A percentile compares a stretch with the other conserved stretches of the same genome.
These are phyloP conservation scores for Kondoa malvinella DNA, from an alignment of 768 basidiomycete genomes.

Conservation along the genomic window DNA sequence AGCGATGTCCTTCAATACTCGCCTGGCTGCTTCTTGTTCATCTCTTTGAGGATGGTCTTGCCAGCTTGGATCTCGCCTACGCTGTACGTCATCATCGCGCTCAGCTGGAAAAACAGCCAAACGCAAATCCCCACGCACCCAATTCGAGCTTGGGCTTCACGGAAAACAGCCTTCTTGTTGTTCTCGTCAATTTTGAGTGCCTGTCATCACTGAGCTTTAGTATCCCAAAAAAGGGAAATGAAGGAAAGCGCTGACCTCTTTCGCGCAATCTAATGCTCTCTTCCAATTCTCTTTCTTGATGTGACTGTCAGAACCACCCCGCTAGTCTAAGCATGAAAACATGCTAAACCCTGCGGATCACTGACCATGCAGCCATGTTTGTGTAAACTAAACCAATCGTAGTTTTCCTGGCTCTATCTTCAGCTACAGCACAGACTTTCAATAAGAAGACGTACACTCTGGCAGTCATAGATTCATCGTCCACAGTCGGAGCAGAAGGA, in stretches of 20 bases:
- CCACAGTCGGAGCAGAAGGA: background rate
- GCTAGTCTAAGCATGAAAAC: too few relatives aligned
- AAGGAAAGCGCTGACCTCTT: background rate
- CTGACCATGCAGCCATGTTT: slow-evolving; percentile 5
- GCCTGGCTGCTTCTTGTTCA: slow-evolving; percentile 2
- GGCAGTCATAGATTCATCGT: background rate
- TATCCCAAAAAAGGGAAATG: background rate
- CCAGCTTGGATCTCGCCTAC: slow-evolving; percentile 10
- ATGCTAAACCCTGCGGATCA: too few relatives aligned
- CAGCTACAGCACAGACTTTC: background rate
- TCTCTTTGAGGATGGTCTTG: background rate
- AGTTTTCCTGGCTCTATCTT: background rate
- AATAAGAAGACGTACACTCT: background rate
- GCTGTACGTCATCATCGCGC: background rate
- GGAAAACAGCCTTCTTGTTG: slow-evolving; percentile 7
- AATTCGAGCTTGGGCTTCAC: slow-evolving; percentile 8
- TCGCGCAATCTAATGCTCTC: background rate
- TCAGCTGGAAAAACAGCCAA: background rate
- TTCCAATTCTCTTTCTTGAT: slow-evolving; percentile 4
- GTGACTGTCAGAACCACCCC: too few relatives aligned
- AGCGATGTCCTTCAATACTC: background rate
- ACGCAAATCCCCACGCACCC: background rate
- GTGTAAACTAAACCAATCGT: slow-evolving; percentile 5
- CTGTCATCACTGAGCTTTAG: background rate
- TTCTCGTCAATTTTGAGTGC: slow-evolving; percentile 4